Evolutionary conservation across 2,329 filamentous ascomycete genomes (phyloP), one percentile per base, ranked within the genome.

Genomic region (Aspergillus sp.): DNA sequence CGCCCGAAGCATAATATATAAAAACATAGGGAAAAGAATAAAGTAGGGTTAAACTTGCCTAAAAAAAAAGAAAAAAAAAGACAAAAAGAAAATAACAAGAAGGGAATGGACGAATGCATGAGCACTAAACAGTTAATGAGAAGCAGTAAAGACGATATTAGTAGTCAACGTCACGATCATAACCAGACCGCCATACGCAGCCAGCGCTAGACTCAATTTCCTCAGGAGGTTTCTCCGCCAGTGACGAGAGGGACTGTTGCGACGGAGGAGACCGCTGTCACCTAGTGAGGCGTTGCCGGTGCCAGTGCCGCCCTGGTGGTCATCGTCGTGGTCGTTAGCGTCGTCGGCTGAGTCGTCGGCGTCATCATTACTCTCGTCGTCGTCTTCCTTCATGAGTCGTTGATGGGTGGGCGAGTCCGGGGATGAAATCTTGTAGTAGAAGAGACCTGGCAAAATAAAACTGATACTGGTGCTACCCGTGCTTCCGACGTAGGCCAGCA

Each of bases 401-500:
- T 95, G 91, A 58, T 96, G 89, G 52, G 91, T 82, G 29, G 83
- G 78, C 40, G 87, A 91, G 46, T 95, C 85, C 0, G 93, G 93
- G 27, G 88, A 82, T 8, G 88, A 94, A 50, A 98, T 97, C 69
- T 97, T 97, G 72, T 97, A 98, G 69, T 97, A 98, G 67, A 98
- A 98, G 3, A 98, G 71, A 0, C 93, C 93, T 0, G 93, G 93
- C 0, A 98, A 77, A 54, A 98, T 97, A 65, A 98, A 98, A 51
- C 88, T 94, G 59, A 98, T 98, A 51, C 88, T 88, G 0, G 93
- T 98, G 44, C 85, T 91, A 45, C 93, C 93, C 0, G 93, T 98
- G 57, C 85, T 89, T 34, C 93, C 93, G 7, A 98, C 93, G 57
- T 96, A 98, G 0, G 93, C 91, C 0, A 98, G 77, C 1, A 98